Evolutionary conservation across 805 yeast genomes (phyloP), one percentile per base, ranked within the genome.

Genomic region (Ogataea populi-albae): DNA sequence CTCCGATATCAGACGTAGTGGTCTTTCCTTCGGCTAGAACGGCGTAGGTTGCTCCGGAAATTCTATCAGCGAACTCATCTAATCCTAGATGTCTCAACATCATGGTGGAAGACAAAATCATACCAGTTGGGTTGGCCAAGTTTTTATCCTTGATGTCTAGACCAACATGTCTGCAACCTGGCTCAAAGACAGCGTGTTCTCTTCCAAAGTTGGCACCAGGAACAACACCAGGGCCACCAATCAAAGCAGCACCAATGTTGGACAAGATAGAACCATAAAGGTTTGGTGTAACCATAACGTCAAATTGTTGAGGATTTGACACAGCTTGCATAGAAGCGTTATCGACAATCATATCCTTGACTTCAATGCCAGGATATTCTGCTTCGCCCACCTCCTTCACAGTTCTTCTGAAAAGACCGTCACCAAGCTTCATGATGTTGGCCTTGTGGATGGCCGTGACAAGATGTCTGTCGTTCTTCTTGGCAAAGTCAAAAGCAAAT

Each of bases 251-350:
- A 73, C 98, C 98, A 57, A 91, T 89, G 78, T 93, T 93, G 50
- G 97, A 88, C 59, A 91, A 72, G 59, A 91, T 91, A 60, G 96
- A 84, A 71, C 98, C 98, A 77, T 91, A 91, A 72, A 91, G 77
- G 76, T 93, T 89, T 53, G 98, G 98, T 49, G 97, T 87, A 47
- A 93, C 98, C 69, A 91, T 76, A 39, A 93, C 97, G 64, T 93
- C 98, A 59, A 91, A 91, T 73, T 91, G 98, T 68, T 91, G 96
- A 53, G 98, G 98, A 68, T 83, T 77, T 41, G 98, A 89, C 47
- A 91, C 98, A 41, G 97, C 96, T 74, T 91, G 98, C 98, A 91
- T 93, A 44, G 97, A 87, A 45, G 98, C 97, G 64, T 91, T 91
- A 70, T 91, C 98, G 54, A 91, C 98, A 69, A 91, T 93, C 79